Conservation (phyloP, 805 yeast species). For the Kluyveromyces dobzhanskii region DNA sequence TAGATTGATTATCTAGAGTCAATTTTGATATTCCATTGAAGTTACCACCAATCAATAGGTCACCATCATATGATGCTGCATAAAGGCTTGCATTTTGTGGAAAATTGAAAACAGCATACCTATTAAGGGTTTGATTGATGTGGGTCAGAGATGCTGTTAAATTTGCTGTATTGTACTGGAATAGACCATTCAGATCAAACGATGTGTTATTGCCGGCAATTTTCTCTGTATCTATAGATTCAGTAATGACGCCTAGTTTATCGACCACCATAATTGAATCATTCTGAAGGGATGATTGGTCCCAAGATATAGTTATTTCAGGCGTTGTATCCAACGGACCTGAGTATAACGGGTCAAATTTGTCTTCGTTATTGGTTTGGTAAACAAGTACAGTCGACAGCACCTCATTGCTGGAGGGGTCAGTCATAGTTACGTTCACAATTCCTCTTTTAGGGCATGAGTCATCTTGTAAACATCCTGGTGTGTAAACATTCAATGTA, state of each 20-base stretch:
- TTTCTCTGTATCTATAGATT: slow-evolving; percentile 35
- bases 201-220: slow-evolving; percentile 28
- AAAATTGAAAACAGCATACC: slow-evolving; percentile 29
- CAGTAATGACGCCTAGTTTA: slow-evolving; percentile 44
- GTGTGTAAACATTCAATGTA: slow-evolving; percentile 66
- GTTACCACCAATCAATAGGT: slow-evolving; percentile 43
- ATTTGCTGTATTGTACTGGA: slow-evolving; percentile 71
- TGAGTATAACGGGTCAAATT: slow-evolving; percentile 67
- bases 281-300: slow-evolving; percentile 24
- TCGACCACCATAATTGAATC: slow-evolving; percentile 64
- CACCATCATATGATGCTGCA: slow-evolving; percentile 29
- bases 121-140: slow-evolving; percentile 42
- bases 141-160: slow-evolving; percentile 38
- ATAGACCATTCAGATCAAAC: slow-evolving; percentile 59
- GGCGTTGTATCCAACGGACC: slow-evolving; percentile 56
- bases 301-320: slow-evolving; percentile 35
- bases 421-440: slow-evolving; percentile 63
- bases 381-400: slow-evolving; percentile 40
- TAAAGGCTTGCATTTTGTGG: slow-evolving; percentile 17
- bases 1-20: slow-evolving; percentile 18
- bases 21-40: slow-evolving; percentile 33
- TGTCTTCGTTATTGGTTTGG: slow-evolving; percentile 73
- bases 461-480: slow-evolving; percentile 68
- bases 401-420: slow-evolving; percentile 31
- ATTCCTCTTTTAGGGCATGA: slow-evolving; percentile 67